phyloP scores from a whole-genome alignment of 1,284 basidiomycete genomes.

The Cystobasidiaceae sp. region DNA sequence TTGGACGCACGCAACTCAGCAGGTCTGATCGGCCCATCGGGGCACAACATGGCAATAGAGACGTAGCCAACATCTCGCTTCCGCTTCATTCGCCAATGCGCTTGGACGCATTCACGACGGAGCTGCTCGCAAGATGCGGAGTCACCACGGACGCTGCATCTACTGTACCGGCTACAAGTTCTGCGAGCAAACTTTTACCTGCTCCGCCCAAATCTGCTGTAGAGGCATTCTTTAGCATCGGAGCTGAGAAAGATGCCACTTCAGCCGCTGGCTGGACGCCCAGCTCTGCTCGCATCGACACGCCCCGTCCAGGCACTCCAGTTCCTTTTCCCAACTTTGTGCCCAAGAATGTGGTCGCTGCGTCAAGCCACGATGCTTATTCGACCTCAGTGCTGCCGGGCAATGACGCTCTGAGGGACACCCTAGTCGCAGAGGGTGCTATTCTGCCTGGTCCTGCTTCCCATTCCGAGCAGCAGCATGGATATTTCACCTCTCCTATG shows the following conservation, averaged over 20 bases:
- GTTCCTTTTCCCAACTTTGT: neutral
- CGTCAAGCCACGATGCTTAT: too few relatives aligned
- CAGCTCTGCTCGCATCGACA: neutral
- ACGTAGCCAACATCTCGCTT: neutral
- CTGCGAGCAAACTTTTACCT: neutral
- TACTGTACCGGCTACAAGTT: neutral
- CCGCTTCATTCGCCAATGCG: constrained; percentile 3
- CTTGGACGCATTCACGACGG: constrained; percentile 5
- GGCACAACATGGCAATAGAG: too few relatives aligned
- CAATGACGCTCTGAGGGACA: neutral
- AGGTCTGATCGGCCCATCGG: neutral
- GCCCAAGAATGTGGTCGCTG: neutral
- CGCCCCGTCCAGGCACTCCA: neutral
- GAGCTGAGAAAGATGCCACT: neutral
- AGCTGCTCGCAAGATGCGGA: constrained; percentile 11
- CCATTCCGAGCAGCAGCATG: too few relatives aligned
- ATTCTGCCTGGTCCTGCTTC: neutral
- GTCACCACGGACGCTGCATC: neutral
- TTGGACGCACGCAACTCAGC: too few relatives aligned
- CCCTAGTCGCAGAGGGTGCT: neutral
- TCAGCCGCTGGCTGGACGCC: neutral
- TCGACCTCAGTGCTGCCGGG: too few relatives aligned
- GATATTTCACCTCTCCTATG: too few relatives aligned
- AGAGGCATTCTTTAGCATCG: neutral
- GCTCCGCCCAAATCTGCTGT: neutral